Conservation (phyloP, 305 asterid genomes). For the Fraxinus dipetala region DNA sequence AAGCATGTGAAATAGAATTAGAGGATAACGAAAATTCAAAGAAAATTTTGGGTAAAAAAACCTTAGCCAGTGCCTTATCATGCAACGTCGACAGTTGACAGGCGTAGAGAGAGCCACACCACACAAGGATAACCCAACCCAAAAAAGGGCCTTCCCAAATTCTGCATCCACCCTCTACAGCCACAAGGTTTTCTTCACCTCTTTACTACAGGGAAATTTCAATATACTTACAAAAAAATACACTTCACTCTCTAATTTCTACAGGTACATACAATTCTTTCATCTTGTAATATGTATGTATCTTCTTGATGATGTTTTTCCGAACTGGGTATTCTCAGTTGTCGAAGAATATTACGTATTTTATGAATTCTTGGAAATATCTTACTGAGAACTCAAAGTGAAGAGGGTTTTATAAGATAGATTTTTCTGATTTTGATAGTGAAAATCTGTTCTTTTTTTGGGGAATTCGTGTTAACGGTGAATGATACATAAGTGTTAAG, state of each 20-base stretch:
- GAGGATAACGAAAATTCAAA: background rate
- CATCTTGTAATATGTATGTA: background rate
- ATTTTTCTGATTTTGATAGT: constrained; percentile 5
- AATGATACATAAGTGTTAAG: constrained; percentile 31
- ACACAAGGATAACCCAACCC: constrained; percentile 45
- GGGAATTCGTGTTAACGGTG: constrained; percentile 38
- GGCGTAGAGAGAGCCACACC: constrained; percentile 62
- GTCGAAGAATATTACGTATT: background rate
- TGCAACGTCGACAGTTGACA: constrained; percentile 40
- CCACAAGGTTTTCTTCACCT: constrained; percentile 30
- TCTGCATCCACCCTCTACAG: constrained; percentile 24
- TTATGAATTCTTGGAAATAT: constrained; percentile 16
- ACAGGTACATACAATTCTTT: constrained; percentile 27
- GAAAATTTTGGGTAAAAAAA: constrained; percentile 7
- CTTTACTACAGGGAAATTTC: background rate
- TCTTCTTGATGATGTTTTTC: constrained; percentile 13
- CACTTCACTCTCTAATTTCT: constrained; percentile 11
- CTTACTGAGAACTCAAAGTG: background rate
- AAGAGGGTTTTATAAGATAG: background rate
- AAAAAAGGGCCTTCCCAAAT: constrained; percentile 21
- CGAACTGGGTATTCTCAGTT: constrained; percentile 16
- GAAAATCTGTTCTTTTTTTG: constrained; percentile 11
- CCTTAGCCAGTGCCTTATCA: constrained; percentile 60
- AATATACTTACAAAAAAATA: background rate
- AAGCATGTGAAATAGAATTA: background rate